Evolutionary conservation across 208 protist species (phyloP).

Genomic region (Crithidia fasciculata): DNA sequence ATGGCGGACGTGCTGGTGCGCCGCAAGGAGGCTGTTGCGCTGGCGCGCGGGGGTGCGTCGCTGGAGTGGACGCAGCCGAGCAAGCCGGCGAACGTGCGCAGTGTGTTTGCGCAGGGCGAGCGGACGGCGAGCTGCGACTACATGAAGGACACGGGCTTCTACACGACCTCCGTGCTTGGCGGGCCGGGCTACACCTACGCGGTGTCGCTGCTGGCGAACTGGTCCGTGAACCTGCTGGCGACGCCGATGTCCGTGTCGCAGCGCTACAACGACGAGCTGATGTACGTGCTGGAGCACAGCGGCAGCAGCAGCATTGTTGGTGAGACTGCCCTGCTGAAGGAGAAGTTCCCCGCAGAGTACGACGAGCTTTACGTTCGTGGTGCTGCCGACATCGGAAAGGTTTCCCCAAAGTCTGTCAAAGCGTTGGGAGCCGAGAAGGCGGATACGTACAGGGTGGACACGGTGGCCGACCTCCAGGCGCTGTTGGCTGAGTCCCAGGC

Average conservation of each 20-base stretch:
- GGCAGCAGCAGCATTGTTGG: conserved; percentile 66
- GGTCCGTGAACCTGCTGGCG: conserved; percentile 79
- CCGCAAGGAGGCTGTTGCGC: conserved; percentile 52
- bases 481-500: conserved; percentile 42
- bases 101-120: conserved; percentile 68
- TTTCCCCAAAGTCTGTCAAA: background rate
- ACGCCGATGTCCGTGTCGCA: conserved; percentile 75
- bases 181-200: conserved; percentile 76
- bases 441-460: conserved; percentile 61
- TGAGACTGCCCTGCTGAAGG: conserved; percentile 49
- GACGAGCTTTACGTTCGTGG: conserved; percentile 41
- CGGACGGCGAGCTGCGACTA: conserved; percentile 68
- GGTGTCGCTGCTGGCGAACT: conserved; percentile 75
- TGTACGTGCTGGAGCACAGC: conserved; percentile 86
- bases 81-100: conserved; percentile 54
- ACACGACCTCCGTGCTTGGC: conserved; percentile 66
- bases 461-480: conserved; percentile 47
- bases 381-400: conserved; percentile 26
- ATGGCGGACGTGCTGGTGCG: conserved; percentile 63
- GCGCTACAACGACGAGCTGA: conserved; percentile 76
- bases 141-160: conserved; percentile 69
- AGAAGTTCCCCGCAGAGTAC: conserved; percentile 69
- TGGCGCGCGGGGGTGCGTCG: conserved; percentile 37
- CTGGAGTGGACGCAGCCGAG: conserved; percentile 75
- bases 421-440: background rate